phyloP scores from a whole-genome alignment of 371 early-diverging fungal genomes.

The Fennellomyces sp. region DNA sequence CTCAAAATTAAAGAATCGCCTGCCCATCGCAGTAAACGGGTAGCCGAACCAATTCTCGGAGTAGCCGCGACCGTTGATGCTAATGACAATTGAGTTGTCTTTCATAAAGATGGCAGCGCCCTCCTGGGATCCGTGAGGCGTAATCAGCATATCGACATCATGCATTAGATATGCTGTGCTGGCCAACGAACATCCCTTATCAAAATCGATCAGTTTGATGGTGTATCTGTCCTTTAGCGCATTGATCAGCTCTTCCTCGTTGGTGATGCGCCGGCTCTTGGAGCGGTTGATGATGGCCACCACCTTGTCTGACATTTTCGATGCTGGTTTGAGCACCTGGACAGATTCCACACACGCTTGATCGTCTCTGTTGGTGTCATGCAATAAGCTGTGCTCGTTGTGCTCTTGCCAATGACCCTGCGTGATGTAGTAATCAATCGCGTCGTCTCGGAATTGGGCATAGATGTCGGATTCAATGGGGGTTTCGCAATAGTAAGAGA shows the following conservation, averaged over 20 bases:
- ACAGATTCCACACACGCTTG: constrained; percentile 13
- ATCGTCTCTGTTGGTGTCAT: constrained; percentile 9
- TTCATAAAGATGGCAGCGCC: constrained; percentile 56
- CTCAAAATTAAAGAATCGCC: constrained; percentile 42
- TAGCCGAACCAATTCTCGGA: constrained; percentile 54
- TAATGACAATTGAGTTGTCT: constrained; percentile 28
- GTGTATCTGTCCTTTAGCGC: constrained; percentile 17
- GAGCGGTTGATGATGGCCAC: constrained; percentile 32
- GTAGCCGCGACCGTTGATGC: constrained; percentile 40
- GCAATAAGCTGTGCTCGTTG: constrained; percentile 1
- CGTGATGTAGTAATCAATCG: constrained; percentile 19
- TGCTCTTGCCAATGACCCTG: constrained; percentile 7
- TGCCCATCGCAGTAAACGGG: constrained; percentile 46
- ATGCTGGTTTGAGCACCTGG: background rate
- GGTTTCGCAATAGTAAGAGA: constrained; percentile 42
- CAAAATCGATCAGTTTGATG: constrained; percentile 36
- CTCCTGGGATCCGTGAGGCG: constrained; percentile 48
- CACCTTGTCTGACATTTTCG: background rate
- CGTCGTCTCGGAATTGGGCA: constrained; percentile 27
- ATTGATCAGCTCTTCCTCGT: constrained; percentile 30
- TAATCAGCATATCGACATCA: constrained; percentile 44
- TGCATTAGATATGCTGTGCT: constrained; percentile 45
- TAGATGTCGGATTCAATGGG: constrained; percentile 45
- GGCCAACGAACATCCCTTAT: constrained; percentile 43
- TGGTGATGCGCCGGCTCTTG: constrained; percentile 34